Evolutionary conservation across 2,329 filamentous ascomycete species (phyloP).

Genomic region (Cordyceps cicadae): DNA sequence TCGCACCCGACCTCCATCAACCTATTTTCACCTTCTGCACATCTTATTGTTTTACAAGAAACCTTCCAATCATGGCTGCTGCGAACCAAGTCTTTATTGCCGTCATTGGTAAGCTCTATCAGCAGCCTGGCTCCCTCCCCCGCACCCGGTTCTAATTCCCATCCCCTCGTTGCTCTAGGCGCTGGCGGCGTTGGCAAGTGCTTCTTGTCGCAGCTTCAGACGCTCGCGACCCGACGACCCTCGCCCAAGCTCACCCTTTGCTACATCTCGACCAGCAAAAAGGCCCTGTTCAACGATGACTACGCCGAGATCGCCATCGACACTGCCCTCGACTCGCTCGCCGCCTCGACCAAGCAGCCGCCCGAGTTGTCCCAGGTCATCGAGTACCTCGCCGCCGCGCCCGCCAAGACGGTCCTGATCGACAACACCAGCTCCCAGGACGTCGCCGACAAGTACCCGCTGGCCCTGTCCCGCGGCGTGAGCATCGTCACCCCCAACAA

Average conservation of each 20-base stretch:
- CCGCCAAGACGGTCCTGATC: slow-evolving; percentile 72
- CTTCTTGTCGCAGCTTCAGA: slow-evolving; percentile 75
- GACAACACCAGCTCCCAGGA: slow-evolving; percentile 94
- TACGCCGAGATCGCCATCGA: slow-evolving; percentile 61
- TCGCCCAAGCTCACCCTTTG: slow-evolving; percentile 66
- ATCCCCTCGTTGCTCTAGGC: slow-evolving; percentile 45
- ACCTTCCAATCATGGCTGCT: slow-evolving; percentile 30
- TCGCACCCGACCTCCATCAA: neutral
- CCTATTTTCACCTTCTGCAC: neutral
- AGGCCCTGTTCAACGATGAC: slow-evolving; percentile 66
- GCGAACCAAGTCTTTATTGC: slow-evolving; percentile 44
- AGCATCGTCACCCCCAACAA: slow-evolving; percentile 96
- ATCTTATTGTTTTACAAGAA: neutral
- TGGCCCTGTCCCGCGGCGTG: slow-evolving; percentile 72
- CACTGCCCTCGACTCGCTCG: slow-evolving; percentile 53
- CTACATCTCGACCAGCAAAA: slow-evolving; percentile 79
- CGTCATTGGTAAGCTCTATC: slow-evolving; percentile 36
- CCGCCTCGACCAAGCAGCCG: slow-evolving; percentile 54
- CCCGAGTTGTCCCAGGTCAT: slow-evolving; percentile 62
- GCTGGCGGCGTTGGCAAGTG: slow-evolving; percentile 87
- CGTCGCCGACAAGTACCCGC: slow-evolving; percentile 74
- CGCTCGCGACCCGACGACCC: slow-evolving; percentile 57
- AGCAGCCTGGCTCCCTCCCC: neutral
- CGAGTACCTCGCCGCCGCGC: slow-evolving; percentile 69
- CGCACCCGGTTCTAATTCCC: neutral